Conservation (phyloP, 495 filamentous ascomycete species). For the Thermochaetoides thermophila region DNA sequence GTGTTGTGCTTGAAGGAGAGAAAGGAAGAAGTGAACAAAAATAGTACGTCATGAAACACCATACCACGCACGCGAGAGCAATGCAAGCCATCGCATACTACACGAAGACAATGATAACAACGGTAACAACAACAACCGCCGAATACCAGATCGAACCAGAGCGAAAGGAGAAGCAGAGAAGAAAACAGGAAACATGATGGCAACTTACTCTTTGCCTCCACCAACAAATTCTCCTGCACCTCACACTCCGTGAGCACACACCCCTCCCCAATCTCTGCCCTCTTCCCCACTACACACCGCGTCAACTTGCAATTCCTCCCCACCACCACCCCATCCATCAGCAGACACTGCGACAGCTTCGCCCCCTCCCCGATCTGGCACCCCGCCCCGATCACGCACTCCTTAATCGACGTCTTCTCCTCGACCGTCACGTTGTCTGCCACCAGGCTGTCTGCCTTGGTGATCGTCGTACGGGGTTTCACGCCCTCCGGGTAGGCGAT, state of each 20-base stretch:
- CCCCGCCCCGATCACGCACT: slow-evolving; percentile 72
- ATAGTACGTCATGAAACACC: too few relatives aligned
- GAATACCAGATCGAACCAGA: not conserved
- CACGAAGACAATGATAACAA: not conserved
- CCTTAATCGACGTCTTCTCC: slow-evolving; percentile 72
- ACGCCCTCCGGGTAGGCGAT: slow-evolving; percentile 67
- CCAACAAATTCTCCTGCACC: slow-evolving; percentile 72
- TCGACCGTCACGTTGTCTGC: slow-evolving; percentile 76
- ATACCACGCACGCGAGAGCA: too few relatives aligned
- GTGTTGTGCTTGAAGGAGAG: too few relatives aligned
- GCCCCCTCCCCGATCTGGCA: slow-evolving; percentile 69
- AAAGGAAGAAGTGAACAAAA: too few relatives aligned
- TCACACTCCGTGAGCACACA: slow-evolving; percentile 73
- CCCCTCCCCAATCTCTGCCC: slow-evolving; percentile 61
- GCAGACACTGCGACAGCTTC: slow-evolving; percentile 62
- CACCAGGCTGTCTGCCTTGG: slow-evolving; percentile 59
- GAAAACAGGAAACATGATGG: not conserved
- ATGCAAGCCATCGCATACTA: too few relatives aligned
- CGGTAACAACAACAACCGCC: not conserved
- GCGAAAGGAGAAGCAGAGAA: not conserved
- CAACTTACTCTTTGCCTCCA: slow-evolving; percentile 59
- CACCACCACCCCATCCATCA: slow-evolving; percentile 83
- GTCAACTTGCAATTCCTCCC: slow-evolving; percentile 62
- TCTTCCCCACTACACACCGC: slow-evolving; percentile 66
- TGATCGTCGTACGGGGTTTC: slow-evolving; percentile 60